These are phyloP conservation scores for Aureobasidium sp. DNA, from an alignment of 2,329 filamentous ascomycete genomes.

Conservation along the genomic window DNA sequence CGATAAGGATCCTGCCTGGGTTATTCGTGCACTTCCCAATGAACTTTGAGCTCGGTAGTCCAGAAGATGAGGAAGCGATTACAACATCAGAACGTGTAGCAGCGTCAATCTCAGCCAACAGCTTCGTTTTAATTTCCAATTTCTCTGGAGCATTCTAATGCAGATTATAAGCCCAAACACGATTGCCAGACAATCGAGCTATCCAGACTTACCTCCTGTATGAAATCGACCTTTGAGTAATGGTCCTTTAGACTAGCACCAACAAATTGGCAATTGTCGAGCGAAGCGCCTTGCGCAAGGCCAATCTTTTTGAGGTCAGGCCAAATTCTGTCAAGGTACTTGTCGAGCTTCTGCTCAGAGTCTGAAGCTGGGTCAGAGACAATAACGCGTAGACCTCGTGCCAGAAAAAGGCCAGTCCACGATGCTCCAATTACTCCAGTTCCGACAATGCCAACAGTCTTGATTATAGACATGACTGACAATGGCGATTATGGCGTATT, in stretches of 20 bases:
- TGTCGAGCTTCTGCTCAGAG: conserved; percentile 27
- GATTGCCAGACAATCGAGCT: neutral
- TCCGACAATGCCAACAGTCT: conserved; percentile 30
- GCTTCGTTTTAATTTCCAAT: conserved; percentile 41
- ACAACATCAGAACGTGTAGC: conserved; percentile 39
- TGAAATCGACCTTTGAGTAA: conserved; percentile 26
- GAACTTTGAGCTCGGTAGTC: conserved; percentile 49
- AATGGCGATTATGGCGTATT: neutral
- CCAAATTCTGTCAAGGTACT: conserved; percentile 22
- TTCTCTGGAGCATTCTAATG: conserved; percentile 51
- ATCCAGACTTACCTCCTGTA: conserved; percentile 27
- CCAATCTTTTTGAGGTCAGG: conserved; percentile 19
- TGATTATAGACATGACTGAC: conserved; percentile 12
- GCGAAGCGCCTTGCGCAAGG: conserved; percentile 15
- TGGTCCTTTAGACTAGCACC: conserved; percentile 16
- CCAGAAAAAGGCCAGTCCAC: conserved; percentile 37
- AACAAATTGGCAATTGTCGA: conserved; percentile 21
- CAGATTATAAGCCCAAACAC: neutral
- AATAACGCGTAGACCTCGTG: conserved; percentile 33
- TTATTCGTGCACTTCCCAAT: conserved; percentile 34
- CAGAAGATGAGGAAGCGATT: conserved; percentile 53
- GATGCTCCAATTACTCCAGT: conserved; percentile 35
- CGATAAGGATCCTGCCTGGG: conserved; percentile 44
- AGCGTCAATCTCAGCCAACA: conserved; percentile 47
- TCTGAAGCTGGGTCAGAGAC: conserved; percentile 36